Evolutionary conservation across 176 grass and related monocot genomes (phyloP).

Genomic region (Miscanthus lutarioriparius): DNA sequence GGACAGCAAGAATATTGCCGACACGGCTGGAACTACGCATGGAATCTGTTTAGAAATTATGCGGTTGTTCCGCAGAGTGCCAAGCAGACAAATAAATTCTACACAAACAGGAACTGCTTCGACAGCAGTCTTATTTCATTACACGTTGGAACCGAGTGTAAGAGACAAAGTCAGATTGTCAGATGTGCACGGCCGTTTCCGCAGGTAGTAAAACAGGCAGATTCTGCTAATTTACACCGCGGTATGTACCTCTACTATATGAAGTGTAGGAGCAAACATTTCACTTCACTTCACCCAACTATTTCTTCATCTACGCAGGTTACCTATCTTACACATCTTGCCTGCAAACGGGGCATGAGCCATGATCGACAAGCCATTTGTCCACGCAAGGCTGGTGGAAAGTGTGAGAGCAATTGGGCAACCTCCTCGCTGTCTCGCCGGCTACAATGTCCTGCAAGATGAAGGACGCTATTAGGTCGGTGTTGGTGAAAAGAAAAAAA

Average conservation of each 20-base stretch:
- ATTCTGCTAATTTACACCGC: conserved; percentile 31
- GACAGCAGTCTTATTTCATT: conserved; percentile 3
- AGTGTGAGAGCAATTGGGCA: conserved; percentile 70
- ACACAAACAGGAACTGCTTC: not conserved
- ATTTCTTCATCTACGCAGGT: not conserved
- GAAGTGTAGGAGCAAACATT: conserved; percentile 13
- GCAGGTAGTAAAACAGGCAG: conserved; percentile 4
- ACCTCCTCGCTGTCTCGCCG: conserved; percentile 63
- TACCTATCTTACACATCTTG: conserved; percentile 52
- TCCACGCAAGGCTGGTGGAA: conserved; percentile 81
- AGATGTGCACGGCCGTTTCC: not conserved
- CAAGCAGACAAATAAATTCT: not conserved
- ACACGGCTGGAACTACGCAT: not conserved
- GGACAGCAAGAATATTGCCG: not conserved
- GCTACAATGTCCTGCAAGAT: conserved; percentile 58
- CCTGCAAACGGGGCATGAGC: conserved; percentile 80
- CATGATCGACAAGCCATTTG: conserved; percentile 69
- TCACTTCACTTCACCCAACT: conserved; percentile 7
- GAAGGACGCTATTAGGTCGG: conserved; percentile 5
- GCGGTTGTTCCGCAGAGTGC: not conserved
- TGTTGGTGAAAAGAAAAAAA: not conserved
- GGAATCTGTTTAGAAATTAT: not conserved
- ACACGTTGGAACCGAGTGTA: not conserved
- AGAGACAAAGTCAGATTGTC: not conserved
- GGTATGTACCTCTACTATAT: not conserved